Evolutionary conservation across 1,284 basidiomycete species (phyloP).

Genomic region (Marasmius sp.): DNA sequence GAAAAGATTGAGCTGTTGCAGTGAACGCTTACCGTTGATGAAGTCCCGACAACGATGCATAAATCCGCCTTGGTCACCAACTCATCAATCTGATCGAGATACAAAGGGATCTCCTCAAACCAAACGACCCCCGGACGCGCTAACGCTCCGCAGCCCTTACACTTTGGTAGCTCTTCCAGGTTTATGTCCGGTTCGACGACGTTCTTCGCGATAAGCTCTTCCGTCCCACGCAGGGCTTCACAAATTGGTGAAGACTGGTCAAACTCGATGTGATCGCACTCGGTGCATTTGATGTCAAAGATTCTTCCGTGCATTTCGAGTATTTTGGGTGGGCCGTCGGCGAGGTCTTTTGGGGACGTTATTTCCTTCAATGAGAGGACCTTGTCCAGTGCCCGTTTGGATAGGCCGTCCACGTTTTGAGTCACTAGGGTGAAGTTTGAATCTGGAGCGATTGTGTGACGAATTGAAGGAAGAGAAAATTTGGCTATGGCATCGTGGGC

Average conservation of each 20-base stretch:
- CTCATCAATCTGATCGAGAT: slow-evolving; percentile 43
- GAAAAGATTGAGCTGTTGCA: neutral
- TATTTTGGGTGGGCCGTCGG: slow-evolving; percentile 22
- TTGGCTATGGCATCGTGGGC: slow-evolving; percentile 54
- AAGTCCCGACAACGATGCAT: slow-evolving; percentile 64
- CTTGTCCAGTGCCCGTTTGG: slow-evolving; percentile 10
- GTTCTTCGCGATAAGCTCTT: slow-evolving; percentile 39
- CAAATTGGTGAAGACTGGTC: slow-evolving; percentile 51
- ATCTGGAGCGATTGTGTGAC: slow-evolving; percentile 36
- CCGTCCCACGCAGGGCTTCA: slow-evolving; percentile 49
- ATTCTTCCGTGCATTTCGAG: slow-evolving; percentile 69
- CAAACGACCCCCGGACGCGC: slow-evolving; percentile 65
- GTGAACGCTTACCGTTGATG: slow-evolving; percentile 48
- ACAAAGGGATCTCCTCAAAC: slow-evolving; percentile 58
- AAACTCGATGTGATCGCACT: slow-evolving; percentile 41
- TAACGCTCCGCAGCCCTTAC: slow-evolving; percentile 48
- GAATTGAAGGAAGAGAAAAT: slow-evolving; percentile 40
- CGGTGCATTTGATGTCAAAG: slow-evolving; percentile 55
- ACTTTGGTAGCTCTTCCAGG: slow-evolving; percentile 47
- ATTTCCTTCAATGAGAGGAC: neutral
- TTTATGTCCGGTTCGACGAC: slow-evolving; percentile 44
- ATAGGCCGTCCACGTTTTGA: slow-evolving; percentile 67
- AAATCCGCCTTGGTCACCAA: slow-evolving; percentile 53
- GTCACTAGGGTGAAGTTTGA: slow-evolving; percentile 58
- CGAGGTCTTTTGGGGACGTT: neutral